These are phyloP conservation scores for Collybia sordida DNA, from an alignment of 768 basidiomycete genomes.

Conservation along the genomic window DNA sequence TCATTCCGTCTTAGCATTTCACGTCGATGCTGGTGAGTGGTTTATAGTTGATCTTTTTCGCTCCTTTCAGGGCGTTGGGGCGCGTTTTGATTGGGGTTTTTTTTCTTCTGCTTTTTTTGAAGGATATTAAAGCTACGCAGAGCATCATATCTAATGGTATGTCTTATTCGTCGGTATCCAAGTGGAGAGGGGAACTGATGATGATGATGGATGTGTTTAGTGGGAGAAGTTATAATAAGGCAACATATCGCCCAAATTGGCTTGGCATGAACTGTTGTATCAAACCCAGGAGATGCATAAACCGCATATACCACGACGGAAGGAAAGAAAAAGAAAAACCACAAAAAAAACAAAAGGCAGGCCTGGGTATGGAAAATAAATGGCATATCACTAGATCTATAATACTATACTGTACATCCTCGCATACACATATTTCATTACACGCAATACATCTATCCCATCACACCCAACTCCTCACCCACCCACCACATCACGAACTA, in stretches of 20 bases:
- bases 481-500: background rate
- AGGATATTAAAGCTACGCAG: slow-evolving; percentile 71
- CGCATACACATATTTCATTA: background rate
- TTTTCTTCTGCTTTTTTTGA: slow-evolving; percentile 6
- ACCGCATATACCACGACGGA: background rate
- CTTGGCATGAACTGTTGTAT: slow-evolving; percentile 26
- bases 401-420: too few species aligned
- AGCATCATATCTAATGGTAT: slow-evolving; percentile 62
- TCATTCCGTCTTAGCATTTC: slow-evolving; percentile 48
- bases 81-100: background rate
- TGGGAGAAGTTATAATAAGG: slow-evolving; percentile 67
- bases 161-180: slow-evolving; percentile 20
- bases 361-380: background rate
- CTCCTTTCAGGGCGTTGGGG: background rate
- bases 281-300: background rate
- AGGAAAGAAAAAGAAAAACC: background rate
- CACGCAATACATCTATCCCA: background rate
- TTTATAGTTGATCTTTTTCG: background rate
- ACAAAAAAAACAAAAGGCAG: background rate
- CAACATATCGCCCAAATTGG: slow-evolving; percentile 61
- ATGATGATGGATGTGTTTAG: slow-evolving; percentile 32
- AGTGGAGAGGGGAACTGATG: too few species aligned
- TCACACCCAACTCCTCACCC: background rate
- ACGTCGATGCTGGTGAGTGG: slow-evolving; percentile 62
- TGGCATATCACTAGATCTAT: background rate